These are phyloP conservation scores for Pleurotus djamor DNA, from an alignment of 768 basidiomycete species.

Conservation along the genomic window DNA sequence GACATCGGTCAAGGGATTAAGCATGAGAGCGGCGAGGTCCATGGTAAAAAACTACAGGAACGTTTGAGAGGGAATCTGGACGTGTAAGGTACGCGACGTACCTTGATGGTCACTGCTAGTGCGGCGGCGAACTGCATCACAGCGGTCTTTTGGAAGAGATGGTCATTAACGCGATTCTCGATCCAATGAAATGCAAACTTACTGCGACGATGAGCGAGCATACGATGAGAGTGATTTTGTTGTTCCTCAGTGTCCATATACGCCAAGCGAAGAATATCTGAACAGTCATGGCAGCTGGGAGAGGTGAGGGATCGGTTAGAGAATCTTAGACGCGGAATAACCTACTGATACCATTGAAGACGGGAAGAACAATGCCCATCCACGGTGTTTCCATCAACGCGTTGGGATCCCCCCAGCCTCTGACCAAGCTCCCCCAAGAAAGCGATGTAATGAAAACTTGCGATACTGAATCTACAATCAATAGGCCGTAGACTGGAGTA, in stretches of 20 bases:
- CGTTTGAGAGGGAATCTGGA: not conserved
- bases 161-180: not conserved
- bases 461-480: not conserved
- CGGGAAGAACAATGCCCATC: not conserved
- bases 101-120: conserved; percentile 1
- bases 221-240: not conserved
- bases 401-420: not conserved
- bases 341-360: not conserved
- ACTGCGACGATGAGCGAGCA: not conserved
- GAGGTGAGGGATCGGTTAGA: not conserved
- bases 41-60: not conserved
- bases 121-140: not conserved
- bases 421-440: not conserved
- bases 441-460: not conserved
- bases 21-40: not conserved
- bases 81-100: not conserved
- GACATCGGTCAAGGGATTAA: not conserved
- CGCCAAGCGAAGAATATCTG: not conserved
- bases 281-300: not conserved
- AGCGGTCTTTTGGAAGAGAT: not conserved
- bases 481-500: not conserved
- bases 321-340: not conserved
- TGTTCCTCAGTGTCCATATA: not conserved
- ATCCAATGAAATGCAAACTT: not conserved
- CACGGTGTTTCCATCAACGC: not conserved